Percentiles rank a stretch among this genome's conserved stretches.
Evolutionary conservation across 768 basidiomycete genomes (phyloP).

Genomic region (Boletus bicolor): DNA sequence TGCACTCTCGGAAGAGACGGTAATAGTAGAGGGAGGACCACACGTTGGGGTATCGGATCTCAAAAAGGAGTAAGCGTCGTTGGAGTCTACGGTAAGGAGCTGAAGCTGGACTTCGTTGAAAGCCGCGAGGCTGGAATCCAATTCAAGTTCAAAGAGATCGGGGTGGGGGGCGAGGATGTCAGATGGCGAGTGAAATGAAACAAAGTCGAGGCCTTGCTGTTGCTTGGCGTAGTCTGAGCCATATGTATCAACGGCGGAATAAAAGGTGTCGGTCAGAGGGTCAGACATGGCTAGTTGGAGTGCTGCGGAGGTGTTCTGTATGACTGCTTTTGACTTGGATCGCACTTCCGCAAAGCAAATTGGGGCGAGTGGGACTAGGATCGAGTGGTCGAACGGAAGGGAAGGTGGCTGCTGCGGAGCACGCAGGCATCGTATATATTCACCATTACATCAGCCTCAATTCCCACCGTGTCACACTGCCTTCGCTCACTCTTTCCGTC

Average conservation of each 20-base stretch:
- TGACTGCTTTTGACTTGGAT: conserved; percentile 21
- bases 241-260: conserved; percentile 34
- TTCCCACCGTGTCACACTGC: conserved; percentile 33
- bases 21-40: conserved; percentile 76
- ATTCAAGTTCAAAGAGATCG: conserved; percentile 80
- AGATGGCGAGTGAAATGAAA: conserved; percentile 63
- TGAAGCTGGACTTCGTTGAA: conserved; percentile 63
- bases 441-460: conserved; percentile 31
- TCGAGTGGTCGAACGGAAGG: conserved; percentile 7
- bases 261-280: conserved; percentile 31
- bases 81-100: conserved; percentile 60
- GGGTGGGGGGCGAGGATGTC: conserved; percentile 77
- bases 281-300: conserved; percentile 29
- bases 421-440: conserved; percentile 35
- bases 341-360: conserved; percentile 7
- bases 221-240: conserved; percentile 39
- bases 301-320: conserved; percentile 26
- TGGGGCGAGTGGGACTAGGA: background rate
- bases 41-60: conserved; percentile 60
- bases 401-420: conserved; percentile 30
- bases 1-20: conserved; percentile 73
- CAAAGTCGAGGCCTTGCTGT: conserved; percentile 55
- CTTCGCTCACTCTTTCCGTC: conserved; percentile 8
- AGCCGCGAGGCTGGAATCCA: conserved; percentile 67
- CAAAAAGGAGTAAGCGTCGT: conserved; percentile 62